Evolutionary conservation across 257 asterid genomes (phyloP), one percentile per base, ranked within the genome.

Genomic region (Capsicum rhomboideum): DNA sequence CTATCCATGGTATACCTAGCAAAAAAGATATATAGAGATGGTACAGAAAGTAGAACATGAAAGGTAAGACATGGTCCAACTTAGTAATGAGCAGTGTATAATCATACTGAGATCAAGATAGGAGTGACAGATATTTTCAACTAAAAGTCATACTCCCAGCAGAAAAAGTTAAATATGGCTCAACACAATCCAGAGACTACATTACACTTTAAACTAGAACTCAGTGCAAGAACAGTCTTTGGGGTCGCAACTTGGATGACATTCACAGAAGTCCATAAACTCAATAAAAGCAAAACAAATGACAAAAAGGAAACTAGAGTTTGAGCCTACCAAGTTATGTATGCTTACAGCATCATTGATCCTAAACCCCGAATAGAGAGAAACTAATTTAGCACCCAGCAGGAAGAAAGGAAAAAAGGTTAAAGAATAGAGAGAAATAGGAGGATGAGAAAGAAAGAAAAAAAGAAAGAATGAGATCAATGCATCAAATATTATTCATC

Each of bases 1-100:
- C 92, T 89, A 85, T 96, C 98, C 98, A 93, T 92, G 26, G 98
- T 96, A 89, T 94, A 96, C 90, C 99, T 94, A 46, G 18, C 55
- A 81, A 74, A 42, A 82, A 23, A n/a, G 63, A 46, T 13, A 18
- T 18, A 29, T 56, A 40, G 44, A 12, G 52, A 37, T 26, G 18
- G 59, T 23, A 1, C 72, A n/a, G 71, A 63, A 37, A 82, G 79
- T 28, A 53, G 49, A 50, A 50, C 67, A 82, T 20, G 67, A 82
- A 56, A 50, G 79, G 28, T 28, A 66, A 59, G 16, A 68, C 28
- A 67, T 67, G 23, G 58, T 53, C 56, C 50, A 31, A 82, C 78
- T 44, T 28, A 82, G 37, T 5, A 55, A 56, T 58, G 9, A 6
- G 21, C 58, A 74, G 3, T 74, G 80, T 1, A 21, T 21, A 44